Evolutionary conservation across 306 rosid species (phyloP), one percentile per base, ranked within the genome.

Genomic region (Styphnolobium japonicum): DNA sequence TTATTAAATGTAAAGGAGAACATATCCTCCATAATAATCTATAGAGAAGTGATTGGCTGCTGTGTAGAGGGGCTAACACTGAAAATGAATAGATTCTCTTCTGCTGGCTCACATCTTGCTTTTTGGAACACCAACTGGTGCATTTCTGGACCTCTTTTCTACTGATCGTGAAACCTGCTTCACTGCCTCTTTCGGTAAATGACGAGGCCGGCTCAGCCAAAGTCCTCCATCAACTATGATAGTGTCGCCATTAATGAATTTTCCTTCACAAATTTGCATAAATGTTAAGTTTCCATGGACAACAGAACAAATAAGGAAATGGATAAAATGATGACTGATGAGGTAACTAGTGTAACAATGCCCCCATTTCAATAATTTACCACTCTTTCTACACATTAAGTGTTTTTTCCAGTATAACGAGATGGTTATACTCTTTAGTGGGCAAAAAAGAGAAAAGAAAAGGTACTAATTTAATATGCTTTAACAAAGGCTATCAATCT

Each of bases 141-240:
- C 77, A 66, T 69, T 70, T 81, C 96, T 85, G 56, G 93, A 91
- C 89, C 92, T 93, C 76, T 85, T 91, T 79, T 95, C 98, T 29
- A 95, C 90, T n/a, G 87, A 19, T 60, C 98, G 89, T 0, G 99
- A 95, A 61, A 89, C 83, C 83, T 87, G 91, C 83, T 69, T 90
- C 67, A 95, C 96, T 2, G 89, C 98, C 58, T 89, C 97, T 68
- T 95, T 95, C 0, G 92, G 85, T 45, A 95, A 53, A 75, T 87
- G 85, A 19, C 99, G 98, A 45, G 98, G 97, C 33, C 57, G 84
- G 89, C 92, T 95, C 93, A 95, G 86, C 98, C 98, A 95, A 64
- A 87, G 87, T 46, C 98, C 99, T 70, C 99, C 98, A 18, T 95
- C 99, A 29, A 90, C 93, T 8, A 87, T 2, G 6, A 95, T 16